Evolutionary conservation across 192 early-diverging fungal species (phyloP).

Genomic region (Backusella mclennaniae): DNA sequence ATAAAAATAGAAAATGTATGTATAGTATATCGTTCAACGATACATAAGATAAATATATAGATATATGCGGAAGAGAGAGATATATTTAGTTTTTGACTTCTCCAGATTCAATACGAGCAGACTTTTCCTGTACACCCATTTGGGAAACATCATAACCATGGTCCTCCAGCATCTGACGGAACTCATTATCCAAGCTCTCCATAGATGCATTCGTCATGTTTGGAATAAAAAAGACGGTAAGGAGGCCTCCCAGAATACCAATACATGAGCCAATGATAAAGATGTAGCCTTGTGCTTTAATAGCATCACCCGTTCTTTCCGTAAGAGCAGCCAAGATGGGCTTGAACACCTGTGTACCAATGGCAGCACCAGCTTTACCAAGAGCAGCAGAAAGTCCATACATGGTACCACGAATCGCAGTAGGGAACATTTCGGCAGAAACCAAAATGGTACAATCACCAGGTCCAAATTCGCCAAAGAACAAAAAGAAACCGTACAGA

Average conservation of each 20-base stretch:
- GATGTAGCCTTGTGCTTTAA: constrained; percentile 37
- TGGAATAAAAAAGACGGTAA: constrained; percentile 47
- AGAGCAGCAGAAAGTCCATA: constrained; percentile 50
- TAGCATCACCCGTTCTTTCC: constrained; percentile 24
- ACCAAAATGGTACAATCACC: constrained; percentile 48
- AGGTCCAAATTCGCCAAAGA: constrained; percentile 53
- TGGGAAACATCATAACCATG: constrained; percentile 42
- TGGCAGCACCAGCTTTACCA: constrained; percentile 43
- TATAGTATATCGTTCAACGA: background rate
- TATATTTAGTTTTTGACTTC: background rate
- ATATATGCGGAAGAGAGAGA: background rate
- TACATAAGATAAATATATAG: background rate
- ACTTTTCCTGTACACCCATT: constrained; percentile 6
- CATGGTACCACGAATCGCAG: constrained; percentile 50
- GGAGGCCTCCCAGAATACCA: constrained; percentile 44
- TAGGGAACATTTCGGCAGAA: constrained; percentile 51
- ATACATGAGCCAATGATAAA: constrained; percentile 47
- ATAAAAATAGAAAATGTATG: background rate
- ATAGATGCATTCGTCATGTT: constrained; percentile 46
- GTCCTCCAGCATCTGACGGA: constrained; percentile 41
- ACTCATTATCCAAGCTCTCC: constrained; percentile 46
- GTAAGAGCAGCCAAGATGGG: constrained; percentile 36
- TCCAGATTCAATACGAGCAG: background rate
- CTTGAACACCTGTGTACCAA: constrained; percentile 48
- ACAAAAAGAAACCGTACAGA: constrained; percentile 54